phyloP scores from a whole-genome alignment of 148 eudicot genomes.

The Cornus florida region DNA sequence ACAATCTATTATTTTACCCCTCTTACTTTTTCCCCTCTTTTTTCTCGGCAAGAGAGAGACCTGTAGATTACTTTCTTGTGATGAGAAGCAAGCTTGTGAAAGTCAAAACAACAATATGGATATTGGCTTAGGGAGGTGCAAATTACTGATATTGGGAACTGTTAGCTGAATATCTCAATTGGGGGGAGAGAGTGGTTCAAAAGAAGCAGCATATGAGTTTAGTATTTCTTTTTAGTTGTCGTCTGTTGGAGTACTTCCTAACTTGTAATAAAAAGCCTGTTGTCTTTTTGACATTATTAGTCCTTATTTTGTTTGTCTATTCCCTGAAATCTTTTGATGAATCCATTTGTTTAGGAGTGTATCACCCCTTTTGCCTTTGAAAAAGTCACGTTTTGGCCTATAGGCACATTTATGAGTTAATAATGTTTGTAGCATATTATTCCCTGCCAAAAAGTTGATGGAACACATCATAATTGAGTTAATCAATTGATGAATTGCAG shows the following conservation, averaged over 20 bases:
- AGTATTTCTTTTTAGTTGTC: neutral
- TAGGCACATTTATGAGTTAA: too few relatives aligned
- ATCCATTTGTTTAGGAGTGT: too few relatives aligned
- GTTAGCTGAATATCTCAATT: neutral
- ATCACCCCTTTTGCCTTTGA: too few relatives aligned
- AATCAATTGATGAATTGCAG: too few relatives aligned
- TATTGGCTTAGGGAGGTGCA: neutral
- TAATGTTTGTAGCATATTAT: too few relatives aligned
- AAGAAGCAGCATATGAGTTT: neutral
- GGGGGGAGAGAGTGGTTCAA: neutral
- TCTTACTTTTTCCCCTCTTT: neutral
- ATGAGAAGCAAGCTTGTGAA: slow-evolving; percentile 12
- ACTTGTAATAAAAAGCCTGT: neutral
- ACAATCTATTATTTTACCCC: neutral
- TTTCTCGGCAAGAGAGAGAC: neutral
- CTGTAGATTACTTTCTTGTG: slow-evolving; percentile 1
- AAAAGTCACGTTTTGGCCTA: too few relatives aligned
- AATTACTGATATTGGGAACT: neutral
- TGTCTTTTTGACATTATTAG: too few relatives aligned
- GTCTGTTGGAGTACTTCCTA: neutral
- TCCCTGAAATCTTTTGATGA: too few relatives aligned
- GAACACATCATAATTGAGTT: too few relatives aligned
- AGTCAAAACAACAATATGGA: neutral
- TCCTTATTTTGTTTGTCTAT: too few relatives aligned
- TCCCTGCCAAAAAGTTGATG: too few relatives aligned